phyloP scores from a whole-genome alignment of 2,329 filamentous ascomycete genomes.

The Sporothrix curviconia region DNA sequence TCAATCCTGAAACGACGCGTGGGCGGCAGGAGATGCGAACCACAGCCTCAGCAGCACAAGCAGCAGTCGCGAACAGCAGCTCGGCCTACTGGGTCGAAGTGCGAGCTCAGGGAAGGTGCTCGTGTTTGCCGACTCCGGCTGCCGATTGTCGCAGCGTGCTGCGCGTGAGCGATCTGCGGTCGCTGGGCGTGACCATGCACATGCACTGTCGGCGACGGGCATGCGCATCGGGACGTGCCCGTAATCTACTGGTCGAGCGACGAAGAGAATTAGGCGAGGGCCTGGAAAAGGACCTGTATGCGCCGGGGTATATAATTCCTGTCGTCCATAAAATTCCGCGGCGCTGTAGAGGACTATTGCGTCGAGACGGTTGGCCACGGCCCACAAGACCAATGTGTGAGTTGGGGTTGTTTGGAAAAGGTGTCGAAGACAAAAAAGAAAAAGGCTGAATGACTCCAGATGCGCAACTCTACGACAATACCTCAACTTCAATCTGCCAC shows the following conservation, averaged over 20 bases:
- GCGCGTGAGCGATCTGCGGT: conserved; percentile 83
- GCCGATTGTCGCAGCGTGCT: conserved; percentile 94
- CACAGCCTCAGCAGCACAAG: conserved; percentile 40
- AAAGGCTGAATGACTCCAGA: no score
- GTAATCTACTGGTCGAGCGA: conserved; percentile 95
- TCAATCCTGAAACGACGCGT: conserved; percentile 80
- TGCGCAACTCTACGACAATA: conserved; percentile 96
- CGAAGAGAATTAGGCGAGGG: conserved; percentile 75
- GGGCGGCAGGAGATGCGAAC: conserved; percentile 55
- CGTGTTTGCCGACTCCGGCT: conserved; percentile 85
- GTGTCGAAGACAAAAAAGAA: no score
- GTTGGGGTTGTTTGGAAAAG: background rate
- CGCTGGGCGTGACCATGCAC: conserved; percentile 95
- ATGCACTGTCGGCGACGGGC: conserved; percentile 74
- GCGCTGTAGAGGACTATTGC: conserved; percentile 88
- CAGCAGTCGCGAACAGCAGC: conserved; percentile 50
- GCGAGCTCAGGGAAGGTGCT: conserved; percentile 96
- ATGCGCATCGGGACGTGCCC: conserved; percentile 91
- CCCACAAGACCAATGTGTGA: conserved; percentile 61
- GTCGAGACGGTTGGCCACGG: conserved; percentile 76
- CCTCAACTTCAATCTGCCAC: conserved; percentile 90
- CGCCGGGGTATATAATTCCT: conserved; percentile 91
- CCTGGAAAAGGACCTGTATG: conserved; percentile 79
- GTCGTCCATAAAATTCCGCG: conserved; percentile 85
- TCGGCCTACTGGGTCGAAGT: conserved; percentile 75